Percentiles rank a stretch among this genome's conserved stretches.
phyloP scores from a whole-genome alignment of 176 grass and related monocot genomes.

The Carex myosuroides region DNA sequence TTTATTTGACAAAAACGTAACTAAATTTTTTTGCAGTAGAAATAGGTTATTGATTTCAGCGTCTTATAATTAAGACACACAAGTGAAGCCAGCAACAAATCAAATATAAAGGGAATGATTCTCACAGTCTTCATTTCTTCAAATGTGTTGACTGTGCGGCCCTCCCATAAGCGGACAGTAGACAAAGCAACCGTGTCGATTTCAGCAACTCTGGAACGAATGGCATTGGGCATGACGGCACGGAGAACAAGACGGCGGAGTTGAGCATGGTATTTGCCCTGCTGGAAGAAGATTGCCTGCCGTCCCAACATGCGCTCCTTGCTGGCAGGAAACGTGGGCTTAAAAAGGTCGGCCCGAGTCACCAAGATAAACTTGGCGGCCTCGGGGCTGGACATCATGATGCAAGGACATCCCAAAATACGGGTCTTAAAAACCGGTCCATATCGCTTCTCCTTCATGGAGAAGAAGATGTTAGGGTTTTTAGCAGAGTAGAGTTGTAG shows the following conservation, averaged over 20 bases:
- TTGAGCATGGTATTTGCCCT: slow-evolving; percentile 77
- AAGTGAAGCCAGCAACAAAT: neutral
- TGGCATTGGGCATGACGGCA: slow-evolving; percentile 72
- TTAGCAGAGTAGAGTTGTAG: slow-evolving; percentile 78
- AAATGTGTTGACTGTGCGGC: slow-evolving; percentile 68
- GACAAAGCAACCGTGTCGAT: slow-evolving; percentile 58
- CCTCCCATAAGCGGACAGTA: slow-evolving; percentile 50
- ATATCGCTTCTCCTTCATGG: slow-evolving; percentile 57
- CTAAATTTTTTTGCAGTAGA: neutral
- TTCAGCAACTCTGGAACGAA: slow-evolving; percentile 49
- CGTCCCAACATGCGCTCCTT: slow-evolving; percentile 92
- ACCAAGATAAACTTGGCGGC: slow-evolving; percentile 88
- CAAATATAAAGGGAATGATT: neutral
- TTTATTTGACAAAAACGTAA: neutral
- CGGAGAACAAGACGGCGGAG: slow-evolving; percentile 79
- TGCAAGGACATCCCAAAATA: slow-evolving; percentile 87
- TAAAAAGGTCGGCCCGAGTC: slow-evolving; percentile 81
- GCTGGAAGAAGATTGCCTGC: slow-evolving; percentile 98
- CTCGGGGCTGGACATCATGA: slow-evolving; percentile 99
- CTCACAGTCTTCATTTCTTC: slow-evolving; percentile 93
- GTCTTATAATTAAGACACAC: neutral
- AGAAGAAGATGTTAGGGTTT: slow-evolving; percentile 70
- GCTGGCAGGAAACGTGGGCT: slow-evolving; percentile 92
- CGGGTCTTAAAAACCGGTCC: slow-evolving; percentile 91
- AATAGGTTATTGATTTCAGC: neutral